Evolutionary conservation across 2,329 filamentous ascomycete species (phyloP).

Genomic region (Colletotrichum siamense): DNA sequence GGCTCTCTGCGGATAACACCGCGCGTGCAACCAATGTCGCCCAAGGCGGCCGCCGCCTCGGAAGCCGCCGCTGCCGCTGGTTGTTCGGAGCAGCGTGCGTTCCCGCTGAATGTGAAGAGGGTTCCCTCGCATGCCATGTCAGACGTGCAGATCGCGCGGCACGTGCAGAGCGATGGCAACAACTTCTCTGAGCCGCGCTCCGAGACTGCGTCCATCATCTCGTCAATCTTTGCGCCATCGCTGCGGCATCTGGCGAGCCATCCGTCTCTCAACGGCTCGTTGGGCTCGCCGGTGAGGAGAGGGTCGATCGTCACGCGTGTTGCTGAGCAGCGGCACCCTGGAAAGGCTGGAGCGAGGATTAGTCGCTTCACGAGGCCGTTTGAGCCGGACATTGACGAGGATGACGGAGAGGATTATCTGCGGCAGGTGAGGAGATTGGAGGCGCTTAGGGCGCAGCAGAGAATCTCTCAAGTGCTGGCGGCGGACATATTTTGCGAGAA

Average conservation of each 20-base stretch:
- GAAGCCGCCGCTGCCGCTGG: neutral
- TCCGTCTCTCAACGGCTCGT: neutral
- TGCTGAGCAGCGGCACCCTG: constrained; percentile 12
- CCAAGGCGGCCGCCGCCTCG: neutral
- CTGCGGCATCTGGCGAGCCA: constrained; percentile 15
- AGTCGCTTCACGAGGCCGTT: constrained; percentile 16
- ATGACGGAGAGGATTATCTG: neutral
- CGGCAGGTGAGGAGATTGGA: neutral
- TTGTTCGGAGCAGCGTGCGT: neutral
- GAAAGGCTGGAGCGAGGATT: constrained; percentile 13
- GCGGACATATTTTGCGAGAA: neutral
- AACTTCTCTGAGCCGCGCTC: neutral
- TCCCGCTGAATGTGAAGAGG: neutral
- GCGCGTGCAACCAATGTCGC: neutral
- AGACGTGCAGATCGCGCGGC: neutral
- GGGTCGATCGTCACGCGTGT: neutral
- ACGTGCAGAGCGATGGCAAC: neutral
- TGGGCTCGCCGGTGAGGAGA: neutral
- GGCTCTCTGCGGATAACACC: neutral
- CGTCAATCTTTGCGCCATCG: constrained; percentile 12
- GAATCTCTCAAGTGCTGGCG: neutral
- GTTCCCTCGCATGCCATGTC: neutral
- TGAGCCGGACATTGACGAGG: constrained; percentile 12
- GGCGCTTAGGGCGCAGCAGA: neutral
- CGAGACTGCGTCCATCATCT: constrained; percentile 13